Evolutionary conservation across 768 basidiomycete genomes (phyloP).

Genomic region (Punctularia strigosozonata): DNA sequence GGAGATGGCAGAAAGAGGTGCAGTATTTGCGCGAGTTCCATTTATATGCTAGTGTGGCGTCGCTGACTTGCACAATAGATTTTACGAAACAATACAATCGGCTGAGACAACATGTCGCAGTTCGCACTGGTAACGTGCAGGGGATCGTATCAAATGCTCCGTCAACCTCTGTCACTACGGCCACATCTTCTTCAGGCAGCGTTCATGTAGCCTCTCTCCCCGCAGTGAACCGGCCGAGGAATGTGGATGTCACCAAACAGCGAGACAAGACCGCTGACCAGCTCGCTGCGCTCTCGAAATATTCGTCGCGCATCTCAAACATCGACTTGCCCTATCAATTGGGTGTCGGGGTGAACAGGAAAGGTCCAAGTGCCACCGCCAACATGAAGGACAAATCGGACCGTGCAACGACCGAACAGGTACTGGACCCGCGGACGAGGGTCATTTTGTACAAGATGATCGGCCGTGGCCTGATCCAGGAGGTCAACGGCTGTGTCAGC

Average conservation of each 20-base stretch:
- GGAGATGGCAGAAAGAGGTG: slow-evolving; percentile 67
- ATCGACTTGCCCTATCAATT: slow-evolving; percentile 63
- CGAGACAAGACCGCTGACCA: slow-evolving; percentile 63
- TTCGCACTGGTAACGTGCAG: slow-evolving; percentile 60
- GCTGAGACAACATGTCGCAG: slow-evolving; percentile 80
- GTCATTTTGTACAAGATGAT: slow-evolving; percentile 96
- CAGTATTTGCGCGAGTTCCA: slow-evolving; percentile 9
- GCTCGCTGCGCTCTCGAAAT: slow-evolving; percentile 64
- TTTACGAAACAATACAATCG: slow-evolving; percentile 99
- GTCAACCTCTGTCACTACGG: slow-evolving; percentile 39
- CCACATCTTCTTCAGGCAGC: slow-evolving; percentile 32
- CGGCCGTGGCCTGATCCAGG: slow-evolving; percentile 74
- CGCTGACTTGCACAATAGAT: slow-evolving; percentile 36
- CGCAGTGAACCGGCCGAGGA: slow-evolving; percentile 57
- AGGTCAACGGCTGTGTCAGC: slow-evolving; percentile 92
- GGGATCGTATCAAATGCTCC: too few relatives aligned
- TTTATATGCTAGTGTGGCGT: slow-evolving; percentile 3
- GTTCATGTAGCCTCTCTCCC: slow-evolving; percentile 61
- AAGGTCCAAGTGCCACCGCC: slow-evolving; percentile 80
- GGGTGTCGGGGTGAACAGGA: slow-evolving; percentile 76
- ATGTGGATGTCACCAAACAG: slow-evolving; percentile 17
- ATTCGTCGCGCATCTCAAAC: slow-evolving; percentile 59
- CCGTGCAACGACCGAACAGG: slow-evolving; percentile 93
- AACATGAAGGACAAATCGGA: slow-evolving; percentile 94
- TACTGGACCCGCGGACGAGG: slow-evolving; percentile 90